Conservation (phyloP, 2,329 filamentous ascomycete species). For the Dichotomopilus funicola region DNA sequence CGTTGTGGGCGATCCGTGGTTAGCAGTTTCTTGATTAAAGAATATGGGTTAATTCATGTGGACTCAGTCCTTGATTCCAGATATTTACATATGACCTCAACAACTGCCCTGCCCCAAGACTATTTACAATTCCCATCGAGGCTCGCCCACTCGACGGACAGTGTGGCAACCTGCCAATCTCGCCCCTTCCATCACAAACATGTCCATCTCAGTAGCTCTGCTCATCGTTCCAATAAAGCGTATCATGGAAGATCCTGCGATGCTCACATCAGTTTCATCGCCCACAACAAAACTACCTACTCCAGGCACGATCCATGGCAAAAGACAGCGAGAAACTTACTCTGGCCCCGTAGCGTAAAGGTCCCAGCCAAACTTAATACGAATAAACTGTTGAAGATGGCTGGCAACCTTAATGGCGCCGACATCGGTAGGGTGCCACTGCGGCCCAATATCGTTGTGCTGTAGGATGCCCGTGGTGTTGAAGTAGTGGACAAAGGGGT, state of each 20-base stretch:
- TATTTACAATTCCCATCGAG: too few species aligned
- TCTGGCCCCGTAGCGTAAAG: conserved; percentile 49
- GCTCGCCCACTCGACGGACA: too few species aligned
- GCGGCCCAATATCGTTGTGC: conserved; percentile 54
- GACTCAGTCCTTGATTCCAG: too few species aligned
- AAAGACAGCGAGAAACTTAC: conserved; percentile 28
- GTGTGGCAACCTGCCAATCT: too few species aligned
- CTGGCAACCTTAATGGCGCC: conserved; percentile 56
- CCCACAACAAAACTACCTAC: background rate
- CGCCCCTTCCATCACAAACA: too few species aligned
- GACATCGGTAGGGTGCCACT: conserved; percentile 55
- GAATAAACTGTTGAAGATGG: conserved; percentile 52
- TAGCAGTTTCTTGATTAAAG: too few species aligned
- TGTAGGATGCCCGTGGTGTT: conserved; percentile 55
- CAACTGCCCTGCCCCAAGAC: too few species aligned
- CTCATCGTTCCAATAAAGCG: conserved; percentile 48
- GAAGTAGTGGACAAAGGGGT: conserved; percentile 54
- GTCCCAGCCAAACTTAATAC: conserved; percentile 49
- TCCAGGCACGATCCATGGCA: background rate
- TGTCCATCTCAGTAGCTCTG: conserved; percentile 31
- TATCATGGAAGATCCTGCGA: conserved; percentile 36
- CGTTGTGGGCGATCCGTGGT: too few species aligned
- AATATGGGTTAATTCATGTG: too few species aligned
- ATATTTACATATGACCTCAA: too few species aligned
- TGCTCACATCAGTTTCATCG: background rate